A percentile compares a stretch with the other conserved stretches of the same genome.
Conservation (phyloP, 1,284 basidiomycete genomes). For the Cutaneotrichosporon sp. region DNA sequence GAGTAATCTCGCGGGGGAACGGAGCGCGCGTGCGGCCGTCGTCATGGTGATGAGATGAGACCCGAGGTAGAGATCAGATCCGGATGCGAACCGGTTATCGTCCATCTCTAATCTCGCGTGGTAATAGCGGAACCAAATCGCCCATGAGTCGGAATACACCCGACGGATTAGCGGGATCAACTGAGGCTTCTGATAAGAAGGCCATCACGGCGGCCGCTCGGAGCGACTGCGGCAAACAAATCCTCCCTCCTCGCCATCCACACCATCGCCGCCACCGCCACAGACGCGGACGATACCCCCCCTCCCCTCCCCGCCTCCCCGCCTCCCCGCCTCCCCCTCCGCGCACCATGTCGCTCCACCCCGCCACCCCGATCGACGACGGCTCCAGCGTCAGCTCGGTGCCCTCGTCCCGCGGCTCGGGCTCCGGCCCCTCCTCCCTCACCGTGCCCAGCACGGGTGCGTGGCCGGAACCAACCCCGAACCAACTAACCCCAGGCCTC, state of each 20-base stretch:
- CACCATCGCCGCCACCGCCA: not conserved
- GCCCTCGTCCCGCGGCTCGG: not conserved
- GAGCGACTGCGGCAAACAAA: not conserved
- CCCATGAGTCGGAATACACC: too few species aligned
- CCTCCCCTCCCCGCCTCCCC: not conserved
- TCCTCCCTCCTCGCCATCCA: not conserved
- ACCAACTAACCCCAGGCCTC: slow-evolving; percentile 32
- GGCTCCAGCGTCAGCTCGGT: not conserved
- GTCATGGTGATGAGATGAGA: not conserved
- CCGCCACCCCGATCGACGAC: not conserved
- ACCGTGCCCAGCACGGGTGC: slow-evolving; percentile 11
- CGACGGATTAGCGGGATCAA: not conserved
- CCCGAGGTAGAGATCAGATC: not conserved
- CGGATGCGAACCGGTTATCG: not conserved
- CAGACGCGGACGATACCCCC: not conserved
- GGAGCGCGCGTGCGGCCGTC: not conserved
- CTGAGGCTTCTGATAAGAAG: not conserved
- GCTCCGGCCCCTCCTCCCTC: slow-evolving; percentile 3
- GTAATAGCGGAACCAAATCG: not conserved
- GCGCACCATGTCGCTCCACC: not conserved
- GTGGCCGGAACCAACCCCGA: not conserved
- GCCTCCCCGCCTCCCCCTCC: not conserved
- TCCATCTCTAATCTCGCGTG: not conserved
- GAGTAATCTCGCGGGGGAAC: not conserved
- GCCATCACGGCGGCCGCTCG: not conserved